Conservation (phyloP, 2,329 filamentous ascomycete genomes). For the Fusarium veterinarium region DNA sequence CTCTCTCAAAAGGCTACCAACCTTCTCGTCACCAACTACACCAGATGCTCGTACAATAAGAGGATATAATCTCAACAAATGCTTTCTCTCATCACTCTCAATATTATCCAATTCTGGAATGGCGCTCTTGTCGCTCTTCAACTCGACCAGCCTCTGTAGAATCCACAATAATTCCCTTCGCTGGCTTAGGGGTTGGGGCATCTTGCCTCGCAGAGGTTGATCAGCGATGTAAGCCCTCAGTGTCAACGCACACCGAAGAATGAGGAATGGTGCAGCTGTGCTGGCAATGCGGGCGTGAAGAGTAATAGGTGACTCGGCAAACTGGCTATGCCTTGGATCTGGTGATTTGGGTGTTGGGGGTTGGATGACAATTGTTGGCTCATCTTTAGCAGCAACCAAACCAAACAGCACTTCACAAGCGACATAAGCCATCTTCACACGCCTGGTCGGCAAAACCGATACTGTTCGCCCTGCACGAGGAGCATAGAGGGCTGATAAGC, state of each 20-base stretch:
- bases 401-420: slow-evolving; percentile 84
- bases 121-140: slow-evolving; percentile 76
- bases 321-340: slow-evolving; percentile 41
- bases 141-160: slow-evolving; percentile 71
- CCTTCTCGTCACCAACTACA: slow-evolving; percentile 68
- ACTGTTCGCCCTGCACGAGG: slow-evolving; percentile 78
- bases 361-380: slow-evolving; percentile 52
- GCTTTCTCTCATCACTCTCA: slow-evolving; percentile 73
- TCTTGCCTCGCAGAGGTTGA: slow-evolving; percentile 86
- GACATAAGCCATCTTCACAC: slow-evolving; percentile 80
- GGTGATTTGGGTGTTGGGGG: slow-evolving; percentile 59
- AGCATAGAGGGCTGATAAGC: slow-evolving; percentile 69
- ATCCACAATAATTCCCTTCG: slow-evolving; percentile 81
- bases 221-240: slow-evolving; percentile 90
- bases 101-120: slow-evolving; percentile 67
- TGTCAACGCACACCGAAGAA: slow-evolving; percentile 82
- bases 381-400: slow-evolving; percentile 64
- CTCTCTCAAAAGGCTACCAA: slow-evolving; percentile 67
- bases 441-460: slow-evolving; percentile 70
- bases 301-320: slow-evolving; percentile 41
- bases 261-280: slow-evolving; percentile 82
- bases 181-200: slow-evolving; percentile 88
- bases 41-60: slow-evolving; percentile 74
- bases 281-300: slow-evolving; percentile 73
- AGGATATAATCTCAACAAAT: slow-evolving; percentile 84